phyloP scores from a whole-genome alignment of 257 asterid species.

The Jasminum sambac region DNA sequence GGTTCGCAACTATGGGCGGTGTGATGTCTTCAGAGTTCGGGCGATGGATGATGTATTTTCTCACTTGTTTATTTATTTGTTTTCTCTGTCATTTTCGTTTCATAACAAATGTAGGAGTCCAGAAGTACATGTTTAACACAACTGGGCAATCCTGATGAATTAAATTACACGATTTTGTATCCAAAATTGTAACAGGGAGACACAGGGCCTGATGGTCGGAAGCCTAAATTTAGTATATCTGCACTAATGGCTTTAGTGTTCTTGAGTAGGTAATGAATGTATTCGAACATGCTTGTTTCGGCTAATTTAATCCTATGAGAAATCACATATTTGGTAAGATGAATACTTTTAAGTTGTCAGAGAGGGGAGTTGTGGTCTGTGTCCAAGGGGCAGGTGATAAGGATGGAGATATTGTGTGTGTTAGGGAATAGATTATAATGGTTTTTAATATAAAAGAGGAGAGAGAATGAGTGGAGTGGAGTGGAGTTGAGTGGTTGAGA shows the following conservation, averaged over 20 bases:
- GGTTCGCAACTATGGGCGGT: slow-evolving; percentile 38
- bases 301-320: neutral
- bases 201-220: neutral
- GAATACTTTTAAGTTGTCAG: neutral
- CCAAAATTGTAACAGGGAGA: neutral
- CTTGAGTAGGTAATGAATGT: neutral
- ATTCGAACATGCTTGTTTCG: neutral
- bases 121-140: neutral
- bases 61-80: neutral
- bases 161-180: no score
- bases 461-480: no score
- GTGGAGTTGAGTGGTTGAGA: no score
- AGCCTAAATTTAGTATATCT: no score
- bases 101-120: neutral
- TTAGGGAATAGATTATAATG: no score
- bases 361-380: neutral
- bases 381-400: neutral
- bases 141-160: neutral
- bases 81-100: neutral
- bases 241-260: neutral
- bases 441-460: no score
- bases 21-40: slow-evolving; percentile 35
- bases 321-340: neutral
- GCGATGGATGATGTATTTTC: slow-evolving; percentile 64
- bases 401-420: neutral